Percentiles rank a stretch among this genome's conserved stretches.
These are phyloP conservation scores for Vaccinium vitisidaea DNA, from an alignment of 148 eudicot species.

Conservation along the genomic window DNA sequence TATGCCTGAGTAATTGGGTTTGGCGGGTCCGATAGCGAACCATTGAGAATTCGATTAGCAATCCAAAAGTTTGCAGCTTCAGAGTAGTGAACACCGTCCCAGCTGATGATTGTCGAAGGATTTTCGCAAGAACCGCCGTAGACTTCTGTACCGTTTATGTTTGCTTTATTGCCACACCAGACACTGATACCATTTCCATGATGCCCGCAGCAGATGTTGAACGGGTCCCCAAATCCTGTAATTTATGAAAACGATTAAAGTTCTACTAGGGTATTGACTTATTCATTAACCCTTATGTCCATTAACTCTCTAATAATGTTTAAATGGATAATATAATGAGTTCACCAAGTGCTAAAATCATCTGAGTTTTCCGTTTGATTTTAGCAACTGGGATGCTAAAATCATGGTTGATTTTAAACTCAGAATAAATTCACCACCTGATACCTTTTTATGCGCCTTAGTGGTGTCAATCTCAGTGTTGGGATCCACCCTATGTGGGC, in stretches of 20 bases:
- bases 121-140: slow-evolving; percentile 12
- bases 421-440: not conserved
- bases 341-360: too few species aligned
- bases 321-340: too few species aligned
- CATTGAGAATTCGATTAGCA: slow-evolving; percentile 26
- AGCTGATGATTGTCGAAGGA: slow-evolving; percentile 24
- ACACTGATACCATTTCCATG: slow-evolving; percentile 3
- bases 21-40: slow-evolving; percentile 28
- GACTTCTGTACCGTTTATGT: slow-evolving; percentile 20
- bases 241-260: not conserved
- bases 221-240: slow-evolving; percentile 25
- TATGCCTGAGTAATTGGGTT: slow-evolving; percentile 11
- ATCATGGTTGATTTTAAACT: too few species aligned
- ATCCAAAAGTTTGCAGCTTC: slow-evolving; percentile 31
- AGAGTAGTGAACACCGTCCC: slow-evolving; percentile 29
- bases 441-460: not conserved
- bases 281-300: too few species aligned
- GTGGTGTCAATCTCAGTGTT: not conserved
- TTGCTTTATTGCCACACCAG: slow-evolving; percentile 19
- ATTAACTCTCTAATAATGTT: too few species aligned
- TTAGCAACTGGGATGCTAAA: too few species aligned
- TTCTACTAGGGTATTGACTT: too few species aligned
- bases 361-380: too few species aligned
- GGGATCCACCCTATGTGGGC: too few species aligned
- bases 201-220: slow-evolving; percentile 29